Evolutionary conservation across 1,139 yeast genomes (phyloP), one percentile per base, ranked within the genome.

Genomic region (Saccharomyces hybrid): DNA sequence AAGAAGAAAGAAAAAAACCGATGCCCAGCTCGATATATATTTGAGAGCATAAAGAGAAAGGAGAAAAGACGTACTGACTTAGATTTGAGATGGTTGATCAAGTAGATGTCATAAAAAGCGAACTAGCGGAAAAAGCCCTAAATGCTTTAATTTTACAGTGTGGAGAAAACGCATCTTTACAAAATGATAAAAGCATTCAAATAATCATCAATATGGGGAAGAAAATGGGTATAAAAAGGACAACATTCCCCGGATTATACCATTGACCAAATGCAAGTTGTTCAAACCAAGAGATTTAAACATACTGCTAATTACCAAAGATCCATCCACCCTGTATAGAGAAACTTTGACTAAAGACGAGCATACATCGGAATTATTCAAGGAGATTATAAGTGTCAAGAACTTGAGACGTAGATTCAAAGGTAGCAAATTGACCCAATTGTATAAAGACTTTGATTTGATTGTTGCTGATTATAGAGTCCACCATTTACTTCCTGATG

Each of bases 381-480:
- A 78, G 55, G 81, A 81, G 49, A 78, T 85, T 19, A 73, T 79
- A 41, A 78, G 88, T 8, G 71, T 83, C 49, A 81, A 81, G 60
- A 83, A 80, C 61, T 64, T 85, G 55, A 80, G 76, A 64, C 70
- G 74, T 46, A 66, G 80, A 32, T 73, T 78, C 26, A 72, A 71
- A 48, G 79, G 78, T 51, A 71, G 77, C 2, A 78, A 75, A 56
- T 71, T 78, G 42, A 72, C 73, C 53, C 76, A 75, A 51, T 60
- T 84, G 2, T 82, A 73, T 63, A 79, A 78, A 57, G 88, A 84
- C 50, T 82, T 77, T 64, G 93, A 85, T 63, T 59, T 83, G n/a
- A 75, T 86, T 2, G 75, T 86, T 14, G 81, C 85, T 4, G 93
- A 86, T 68, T 78, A 81, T 56, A 71, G 91, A 56, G 78, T 85